Evolutionary conservation across 164 flowering plant species (phyloP).

Genomic region (Tinospora cordifolia): DNA sequence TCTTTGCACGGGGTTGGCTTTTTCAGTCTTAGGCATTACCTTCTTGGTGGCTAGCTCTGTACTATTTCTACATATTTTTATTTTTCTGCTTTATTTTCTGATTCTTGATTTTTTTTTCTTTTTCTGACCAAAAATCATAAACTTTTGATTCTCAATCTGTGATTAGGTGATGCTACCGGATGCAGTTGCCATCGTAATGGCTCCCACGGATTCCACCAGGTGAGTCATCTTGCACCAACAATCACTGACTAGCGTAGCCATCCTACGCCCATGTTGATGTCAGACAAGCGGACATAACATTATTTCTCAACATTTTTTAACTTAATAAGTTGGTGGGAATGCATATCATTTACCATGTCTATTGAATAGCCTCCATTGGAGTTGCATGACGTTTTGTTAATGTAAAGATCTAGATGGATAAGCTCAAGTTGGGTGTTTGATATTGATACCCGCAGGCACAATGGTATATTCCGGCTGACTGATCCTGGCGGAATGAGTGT

Average conservation of each 20-base stretch:
- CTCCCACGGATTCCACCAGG: constrained; percentile 78
- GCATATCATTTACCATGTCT: too few relatives aligned
- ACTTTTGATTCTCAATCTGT: neutral
- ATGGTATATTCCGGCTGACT: constrained; percentile 59
- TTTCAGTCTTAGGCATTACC: neutral
- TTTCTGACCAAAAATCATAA: neutral
- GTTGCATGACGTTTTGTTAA: too few relatives aligned
- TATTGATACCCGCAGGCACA: constrained; percentile 32
- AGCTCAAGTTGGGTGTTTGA: constrained; percentile 2
- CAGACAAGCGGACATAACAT: neutral
- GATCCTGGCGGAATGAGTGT: constrained; percentile 56
- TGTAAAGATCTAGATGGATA: neutral
- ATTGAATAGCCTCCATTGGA: too few relatives aligned
- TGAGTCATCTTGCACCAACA: constrained; percentile 9
- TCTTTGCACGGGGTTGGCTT: neutral
- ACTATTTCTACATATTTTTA: neutral
- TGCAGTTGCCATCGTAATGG: constrained; percentile 80
- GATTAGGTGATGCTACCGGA: constrained; percentile 73
- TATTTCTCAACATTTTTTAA: too few relatives aligned
- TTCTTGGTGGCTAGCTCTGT: neutral
- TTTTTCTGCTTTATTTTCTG: too few relatives aligned
- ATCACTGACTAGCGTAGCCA: neutral
- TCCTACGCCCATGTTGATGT: neutral
- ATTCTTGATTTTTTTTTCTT: neutral
- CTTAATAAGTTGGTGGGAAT: too few relatives aligned